Evolutionary conservation across 805 yeast genomes (phyloP).

Genomic region (Millerozyma miso): DNA sequence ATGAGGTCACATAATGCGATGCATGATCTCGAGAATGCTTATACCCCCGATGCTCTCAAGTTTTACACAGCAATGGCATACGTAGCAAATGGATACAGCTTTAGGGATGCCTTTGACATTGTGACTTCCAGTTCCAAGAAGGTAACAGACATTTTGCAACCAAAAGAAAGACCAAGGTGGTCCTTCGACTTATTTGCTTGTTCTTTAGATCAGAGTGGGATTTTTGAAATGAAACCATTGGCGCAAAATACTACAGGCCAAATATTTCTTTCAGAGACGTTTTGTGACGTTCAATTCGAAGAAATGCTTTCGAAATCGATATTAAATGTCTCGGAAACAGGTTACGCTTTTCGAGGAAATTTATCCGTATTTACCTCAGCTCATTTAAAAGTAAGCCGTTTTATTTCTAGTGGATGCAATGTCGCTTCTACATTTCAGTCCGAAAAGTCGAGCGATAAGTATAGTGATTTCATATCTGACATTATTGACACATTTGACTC

Average conservation of each 20-base stretch:
- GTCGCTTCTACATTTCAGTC: slow-evolving; percentile 29
- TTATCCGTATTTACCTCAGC: slow-evolving; percentile 29
- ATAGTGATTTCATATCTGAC: slow-evolving; percentile 32
- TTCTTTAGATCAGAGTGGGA: slow-evolving; percentile 39
- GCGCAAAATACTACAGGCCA: slow-evolving; percentile 30
- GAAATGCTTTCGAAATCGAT: slow-evolving; percentile 10
- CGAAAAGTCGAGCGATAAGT: slow-evolving; percentile 15
- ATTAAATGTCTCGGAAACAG: not conserved
- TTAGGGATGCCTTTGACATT: slow-evolving; percentile 14
- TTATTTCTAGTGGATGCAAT: slow-evolving; percentile 29
- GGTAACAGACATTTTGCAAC: slow-evolving; percentile 18
- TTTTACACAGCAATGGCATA: slow-evolving; percentile 26
- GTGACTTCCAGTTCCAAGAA: slow-evolving; percentile 14
- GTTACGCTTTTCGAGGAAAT: slow-evolving; percentile 6
- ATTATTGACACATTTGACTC: slow-evolving; percentile 28
- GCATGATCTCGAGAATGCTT: slow-evolving; percentile 23
- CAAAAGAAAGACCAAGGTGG: slow-evolving; percentile 19
- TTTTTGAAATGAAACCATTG: slow-evolving; percentile 38
- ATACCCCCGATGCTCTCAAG: slow-evolving; percentile 20
- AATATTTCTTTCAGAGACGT: slow-evolving; percentile 26
- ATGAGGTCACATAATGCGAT: slow-evolving; percentile 37
- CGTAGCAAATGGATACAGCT: slow-evolving; percentile 25
- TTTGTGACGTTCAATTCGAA: slow-evolving; percentile 19
- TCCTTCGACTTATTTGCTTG: slow-evolving; percentile 31
- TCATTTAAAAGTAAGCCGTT: slow-evolving; percentile 27